Evolutionary conservation across 1,284 basidiomycete genomes (phyloP).

Genomic region (Apiotrichum akiyoshidainum): DNA sequence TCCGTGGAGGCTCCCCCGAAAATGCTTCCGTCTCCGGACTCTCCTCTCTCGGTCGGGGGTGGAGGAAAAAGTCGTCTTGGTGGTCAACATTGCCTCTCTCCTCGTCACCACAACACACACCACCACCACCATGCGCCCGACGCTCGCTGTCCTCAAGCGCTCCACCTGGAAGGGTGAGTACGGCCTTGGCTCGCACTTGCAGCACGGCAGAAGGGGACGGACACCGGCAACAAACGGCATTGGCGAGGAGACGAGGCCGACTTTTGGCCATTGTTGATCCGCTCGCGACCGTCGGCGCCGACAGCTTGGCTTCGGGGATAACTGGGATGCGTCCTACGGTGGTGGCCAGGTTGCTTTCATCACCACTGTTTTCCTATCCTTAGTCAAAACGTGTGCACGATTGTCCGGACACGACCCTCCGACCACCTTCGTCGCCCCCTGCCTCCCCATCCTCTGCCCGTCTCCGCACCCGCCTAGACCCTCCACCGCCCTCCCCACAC

Average conservation of each 20-base stretch:
- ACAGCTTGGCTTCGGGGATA: too few relatives aligned
- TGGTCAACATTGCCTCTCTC: not conserved
- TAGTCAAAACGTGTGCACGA: too few relatives aligned
- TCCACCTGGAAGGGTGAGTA: constrained; percentile 54
- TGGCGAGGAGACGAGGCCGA: too few relatives aligned
- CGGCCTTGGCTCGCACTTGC: not conserved
- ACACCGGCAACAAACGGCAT: not conserved
- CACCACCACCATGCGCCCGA: constrained; percentile 18
- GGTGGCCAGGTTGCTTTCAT: too few relatives aligned
- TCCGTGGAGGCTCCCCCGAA: not conserved
- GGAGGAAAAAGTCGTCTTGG: constrained; percentile 17
- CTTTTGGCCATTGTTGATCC: too few relatives aligned
- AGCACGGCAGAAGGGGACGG: not conserved
- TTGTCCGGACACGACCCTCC: too few relatives aligned
- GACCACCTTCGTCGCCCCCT: not conserved
- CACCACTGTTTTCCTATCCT: too few relatives aligned
- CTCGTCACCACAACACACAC: not conserved
- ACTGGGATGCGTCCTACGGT: too few relatives aligned
- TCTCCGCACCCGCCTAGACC: not conserved
- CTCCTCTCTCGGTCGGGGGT: not conserved
- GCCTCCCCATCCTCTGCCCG: not conserved
- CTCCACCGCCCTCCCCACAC: constrained; percentile 11
- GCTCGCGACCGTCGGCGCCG: too few relatives aligned
- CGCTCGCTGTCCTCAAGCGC: constrained; percentile 32
- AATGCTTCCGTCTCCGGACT: not conserved